Base-by-base conservation (phyloP, 306 rosid genomes). In the Mimosa bimucronata region DNA sequence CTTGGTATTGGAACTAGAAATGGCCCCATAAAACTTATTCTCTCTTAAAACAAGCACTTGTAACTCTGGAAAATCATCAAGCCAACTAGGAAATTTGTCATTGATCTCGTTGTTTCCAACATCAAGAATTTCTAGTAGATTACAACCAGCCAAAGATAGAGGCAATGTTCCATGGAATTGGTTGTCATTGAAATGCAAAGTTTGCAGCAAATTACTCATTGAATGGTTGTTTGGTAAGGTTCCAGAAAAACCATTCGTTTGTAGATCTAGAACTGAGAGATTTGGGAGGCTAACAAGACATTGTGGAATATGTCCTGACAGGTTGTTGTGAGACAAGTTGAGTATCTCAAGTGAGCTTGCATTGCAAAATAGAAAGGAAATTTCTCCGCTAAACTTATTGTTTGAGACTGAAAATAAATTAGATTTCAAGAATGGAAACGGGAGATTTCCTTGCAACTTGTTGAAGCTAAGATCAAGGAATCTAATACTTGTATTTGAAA, bases 91-190 rank as follows among this genome's bases (percentile, higher is more conserved):
- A 79, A 85, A 85, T 14, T 55, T 18, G 9, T 80, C 89, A 1
- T 50, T 72, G 26, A 89, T 41, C 11, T 34, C 37, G 68, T 87
- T 89, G 7, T 79, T 38, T 44, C 86, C 90, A 42, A 89, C 30
- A 70, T 89, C 88, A 19, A 89, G 38, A 79, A 87, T 55, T 74
- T 83, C 26, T 2, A 89, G 74, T 0, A 1, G 0, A 1, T 2
- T 16, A 19, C 91, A 88, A 0, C 71, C 14, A 0, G 38, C 21
- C 81, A 88, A 74, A 30, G 84, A 73, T 0, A 0, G 44, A 38
- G 89, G 90, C 28, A 84, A 9, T 0, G 79, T 48, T 46, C 94
- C 90, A 34, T 79, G 58, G 31, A 86, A 23, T 7, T 9, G 86
- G 19, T 90, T 88, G 18, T 28, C 67, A 40, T 84, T 79, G 1